phyloP scores from a whole-genome alignment of 2,329 filamentous ascomycete genomes.

The Penicillium sp. region DNA sequence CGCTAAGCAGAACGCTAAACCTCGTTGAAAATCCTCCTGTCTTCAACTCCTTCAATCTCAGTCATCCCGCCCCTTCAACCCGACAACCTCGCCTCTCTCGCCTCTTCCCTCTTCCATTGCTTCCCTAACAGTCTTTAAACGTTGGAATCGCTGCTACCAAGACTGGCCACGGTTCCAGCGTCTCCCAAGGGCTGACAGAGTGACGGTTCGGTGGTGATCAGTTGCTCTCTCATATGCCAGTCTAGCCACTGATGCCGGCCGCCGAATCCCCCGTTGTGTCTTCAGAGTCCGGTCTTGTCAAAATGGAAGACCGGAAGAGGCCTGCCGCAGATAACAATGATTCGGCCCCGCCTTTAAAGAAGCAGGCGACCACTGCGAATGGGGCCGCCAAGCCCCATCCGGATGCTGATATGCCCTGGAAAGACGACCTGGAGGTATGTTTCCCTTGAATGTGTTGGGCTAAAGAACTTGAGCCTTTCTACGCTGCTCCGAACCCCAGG shows the following conservation, averaged over 20 bases:
- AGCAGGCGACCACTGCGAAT: slow-evolving; percentile 75
- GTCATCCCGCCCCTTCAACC: slow-evolving; percentile 21
- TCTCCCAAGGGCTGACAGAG: slow-evolving; percentile 32
- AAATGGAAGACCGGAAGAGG: slow-evolving; percentile 99
- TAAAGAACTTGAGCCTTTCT: background rate
- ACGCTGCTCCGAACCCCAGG: slow-evolving; percentile 22
- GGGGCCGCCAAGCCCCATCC: slow-evolving; percentile 64
- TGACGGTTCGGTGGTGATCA: slow-evolving; percentile 36
- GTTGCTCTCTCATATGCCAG: slow-evolving; percentile 34
- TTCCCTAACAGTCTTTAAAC: background rate
- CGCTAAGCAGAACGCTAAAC: slow-evolving; percentile 34
- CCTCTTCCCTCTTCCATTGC: background rate
- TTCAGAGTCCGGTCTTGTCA: slow-evolving; percentile 75
- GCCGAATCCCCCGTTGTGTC: slow-evolving; percentile 72
- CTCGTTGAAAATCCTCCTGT: slow-evolving; percentile 45
- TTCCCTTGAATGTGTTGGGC: background rate
- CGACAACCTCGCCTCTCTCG: slow-evolving; percentile 6
- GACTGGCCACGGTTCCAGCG: slow-evolving; percentile 26
- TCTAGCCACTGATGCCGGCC: slow-evolving; percentile 78
- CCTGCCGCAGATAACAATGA: slow-evolving; percentile 80
- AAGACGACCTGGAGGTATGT: slow-evolving; percentile 72
- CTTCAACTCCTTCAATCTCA: slow-evolving; percentile 30
- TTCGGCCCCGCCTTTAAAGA: slow-evolving; percentile 83
- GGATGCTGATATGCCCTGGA: slow-evolving; percentile 67
- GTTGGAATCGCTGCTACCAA: slow-evolving; percentile 6